These are phyloP conservation scores for Coprinopsis sp. DNA, from an alignment of 768 basidiomycete species.

Conservation along the genomic window DNA sequence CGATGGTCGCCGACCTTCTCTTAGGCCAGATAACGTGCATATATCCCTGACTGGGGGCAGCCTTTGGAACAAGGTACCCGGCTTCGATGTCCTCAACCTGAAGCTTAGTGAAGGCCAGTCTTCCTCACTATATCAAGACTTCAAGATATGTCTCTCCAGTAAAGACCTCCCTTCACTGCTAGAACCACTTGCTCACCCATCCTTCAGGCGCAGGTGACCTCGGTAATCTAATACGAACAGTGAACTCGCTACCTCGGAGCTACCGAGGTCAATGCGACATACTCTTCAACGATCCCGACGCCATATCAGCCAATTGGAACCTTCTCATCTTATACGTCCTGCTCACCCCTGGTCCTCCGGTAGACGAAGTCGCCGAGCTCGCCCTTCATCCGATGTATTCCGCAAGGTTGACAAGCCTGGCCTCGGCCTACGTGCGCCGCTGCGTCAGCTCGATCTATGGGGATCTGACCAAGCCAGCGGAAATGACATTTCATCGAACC, in stretches of 20 bases:
- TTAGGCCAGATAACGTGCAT: no score
- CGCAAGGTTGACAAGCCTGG: conserved; percentile 28
- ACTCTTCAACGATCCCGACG: conserved; percentile 34
- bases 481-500: conserved; percentile 34
- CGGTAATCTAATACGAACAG: conserved; percentile 30
- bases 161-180: background rate
- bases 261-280: conserved; percentile 35
- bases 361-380: conserved; percentile 39
- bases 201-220: conserved; percentile 30
- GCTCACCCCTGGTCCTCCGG: conserved; percentile 33
- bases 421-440: conserved; percentile 30
- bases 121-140: conserved; percentile 15
- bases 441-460: conserved; percentile 34
- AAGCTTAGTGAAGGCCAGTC: conserved; percentile 25
- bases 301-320: conserved; percentile 34
- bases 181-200: background rate
- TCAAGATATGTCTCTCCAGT: conserved; percentile 34
- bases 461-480: conserved; percentile 23
- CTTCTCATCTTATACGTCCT: conserved; percentile 36
- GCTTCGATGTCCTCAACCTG: conserved; percentile 30
- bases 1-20: conserved; percentile 24
- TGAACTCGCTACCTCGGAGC: conserved; percentile 33
- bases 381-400: conserved; percentile 41
- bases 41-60: conserved; percentile 13
- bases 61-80: conserved; percentile 22